Conservation (phyloP, 2,329 filamentous ascomycete genomes). For the Aspergillus fumigatus region DNA sequence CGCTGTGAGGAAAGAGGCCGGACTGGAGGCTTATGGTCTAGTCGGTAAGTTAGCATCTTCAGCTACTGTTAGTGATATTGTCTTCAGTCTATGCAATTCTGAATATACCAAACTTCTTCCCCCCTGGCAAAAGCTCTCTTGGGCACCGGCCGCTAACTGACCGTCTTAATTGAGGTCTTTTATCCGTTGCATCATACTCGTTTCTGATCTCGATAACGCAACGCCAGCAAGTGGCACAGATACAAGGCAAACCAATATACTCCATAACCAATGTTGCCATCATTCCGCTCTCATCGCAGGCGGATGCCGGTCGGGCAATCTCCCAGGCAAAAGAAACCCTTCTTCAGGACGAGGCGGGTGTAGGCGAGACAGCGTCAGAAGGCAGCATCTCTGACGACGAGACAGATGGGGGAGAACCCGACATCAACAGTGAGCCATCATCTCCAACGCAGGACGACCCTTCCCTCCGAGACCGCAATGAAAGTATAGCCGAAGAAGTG, state of each 20-base stretch:
- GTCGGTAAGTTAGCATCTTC: constrained; percentile 46
- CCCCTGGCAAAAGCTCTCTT: neutral
- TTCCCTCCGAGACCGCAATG: constrained; percentile 28
- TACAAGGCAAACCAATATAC: constrained; percentile 78
- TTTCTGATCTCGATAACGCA: constrained; percentile 85
- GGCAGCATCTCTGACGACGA: constrained; percentile 25
- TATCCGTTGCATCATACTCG: constrained; percentile 73
- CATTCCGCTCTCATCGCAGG: constrained; percentile 76
- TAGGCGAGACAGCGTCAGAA: constrained; percentile 26
- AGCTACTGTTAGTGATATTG: neutral
- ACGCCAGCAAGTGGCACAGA: constrained; percentile 82
- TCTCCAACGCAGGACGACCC: constrained; percentile 23
- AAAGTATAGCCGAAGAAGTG: constrained; percentile 79
- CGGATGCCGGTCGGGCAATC: constrained; percentile 70
- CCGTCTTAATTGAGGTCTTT: constrained; percentile 57
- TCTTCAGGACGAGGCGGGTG: constrained; percentile 36
- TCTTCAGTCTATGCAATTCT: neutral
- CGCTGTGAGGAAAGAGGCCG: constrained; percentile 27
- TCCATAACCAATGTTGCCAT: constrained; percentile 83
- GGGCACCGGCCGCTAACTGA: neutral
- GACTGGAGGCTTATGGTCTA: constrained; percentile 50
- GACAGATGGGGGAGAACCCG: constrained; percentile 23
- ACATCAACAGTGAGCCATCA: constrained; percentile 23
- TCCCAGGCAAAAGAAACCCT: constrained; percentile 51
- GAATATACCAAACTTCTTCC: neutral